Conservation (phyloP, 1,284 basidiomycete genomes). For the Grifola frondosa region DNA sequence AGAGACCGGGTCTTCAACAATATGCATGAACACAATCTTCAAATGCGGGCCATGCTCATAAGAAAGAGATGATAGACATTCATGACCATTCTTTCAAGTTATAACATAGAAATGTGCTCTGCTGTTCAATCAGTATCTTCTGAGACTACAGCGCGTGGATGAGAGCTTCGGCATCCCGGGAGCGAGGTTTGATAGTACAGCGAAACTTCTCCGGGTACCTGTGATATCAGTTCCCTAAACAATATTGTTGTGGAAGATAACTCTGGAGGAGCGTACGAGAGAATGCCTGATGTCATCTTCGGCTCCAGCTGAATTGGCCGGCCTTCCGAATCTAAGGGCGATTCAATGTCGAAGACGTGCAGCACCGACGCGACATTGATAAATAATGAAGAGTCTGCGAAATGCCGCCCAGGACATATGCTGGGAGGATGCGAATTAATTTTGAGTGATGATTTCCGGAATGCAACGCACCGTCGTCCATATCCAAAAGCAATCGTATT, state of each 20-base stretch:
- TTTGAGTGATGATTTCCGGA: background rate
- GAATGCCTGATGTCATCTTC: slow-evolving; percentile 18
- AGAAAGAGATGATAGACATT: too few species aligned
- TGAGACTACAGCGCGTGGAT: too few species aligned
- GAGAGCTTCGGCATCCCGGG: slow-evolving; percentile 7
- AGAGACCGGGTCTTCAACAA: too few species aligned
- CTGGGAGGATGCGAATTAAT: slow-evolving; percentile 4
- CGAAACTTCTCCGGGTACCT: slow-evolving; percentile 20
- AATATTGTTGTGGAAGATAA: background rate
- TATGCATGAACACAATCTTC: too few species aligned
- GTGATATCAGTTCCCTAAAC: background rate
- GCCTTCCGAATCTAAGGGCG: slow-evolving; percentile 12
- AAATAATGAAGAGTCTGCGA: slow-evolving; percentile 18
- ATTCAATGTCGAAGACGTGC: slow-evolving; percentile 22
- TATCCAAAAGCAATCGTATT: slow-evolving; percentile 19
- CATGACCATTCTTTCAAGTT: too few species aligned
- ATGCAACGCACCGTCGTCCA: slow-evolving; percentile 14
- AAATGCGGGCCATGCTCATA: too few species aligned
- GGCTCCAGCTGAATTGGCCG: slow-evolving; percentile 12
- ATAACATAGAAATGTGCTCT: too few species aligned
- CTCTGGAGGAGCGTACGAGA: slow-evolving; percentile 13
- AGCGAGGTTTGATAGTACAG: slow-evolving; percentile 17
- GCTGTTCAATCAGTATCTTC: too few species aligned
- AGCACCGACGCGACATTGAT: slow-evolving; percentile 20
- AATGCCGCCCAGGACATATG: slow-evolving; percentile 21